Conservation (phyloP, 1,284 basidiomycete species). For the Naganishia cerealis region DNA sequence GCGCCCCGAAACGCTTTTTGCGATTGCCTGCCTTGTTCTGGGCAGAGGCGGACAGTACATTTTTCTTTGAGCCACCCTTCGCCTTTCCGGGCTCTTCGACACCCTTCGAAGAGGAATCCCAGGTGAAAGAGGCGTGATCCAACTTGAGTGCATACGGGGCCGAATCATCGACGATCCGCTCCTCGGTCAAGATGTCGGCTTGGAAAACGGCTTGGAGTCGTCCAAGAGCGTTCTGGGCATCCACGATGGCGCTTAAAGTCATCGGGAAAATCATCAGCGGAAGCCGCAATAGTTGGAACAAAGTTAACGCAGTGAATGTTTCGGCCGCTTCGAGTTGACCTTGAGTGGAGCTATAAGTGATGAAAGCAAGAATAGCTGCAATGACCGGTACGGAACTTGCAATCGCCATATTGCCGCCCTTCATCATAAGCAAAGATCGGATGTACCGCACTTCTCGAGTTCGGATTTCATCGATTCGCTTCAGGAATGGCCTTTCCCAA, state of each 20-base stretch:
- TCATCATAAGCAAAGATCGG: constrained; percentile 70
- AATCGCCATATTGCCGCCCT: constrained; percentile 62
- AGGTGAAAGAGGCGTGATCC: constrained; percentile 70
- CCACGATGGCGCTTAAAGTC: constrained; percentile 71
- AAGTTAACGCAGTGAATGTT: constrained; percentile 77
- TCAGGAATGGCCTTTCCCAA: constrained; percentile 64
- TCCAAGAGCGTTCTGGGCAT: constrained; percentile 71
- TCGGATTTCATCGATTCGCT: constrained; percentile 69
- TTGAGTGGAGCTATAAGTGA: constrained; percentile 63
- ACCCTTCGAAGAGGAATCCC: constrained; percentile 70
- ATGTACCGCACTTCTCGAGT: constrained; percentile 75
- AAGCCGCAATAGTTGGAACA: constrained; percentile 64
- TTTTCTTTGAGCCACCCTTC: constrained; percentile 40
- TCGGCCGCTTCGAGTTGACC: constrained; percentile 57
- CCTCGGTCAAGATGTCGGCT: constrained; percentile 69
- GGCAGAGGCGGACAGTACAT: constrained; percentile 17
- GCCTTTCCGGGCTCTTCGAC: constrained; percentile 55
- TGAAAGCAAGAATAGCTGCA: constrained; percentile 80
- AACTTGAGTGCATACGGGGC: constrained; percentile 66
- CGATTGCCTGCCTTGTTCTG: constrained; percentile 35
- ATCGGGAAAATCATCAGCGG: constrained; percentile 60
- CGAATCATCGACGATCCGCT: constrained; percentile 49
- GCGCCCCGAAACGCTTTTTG: constrained; percentile 4
- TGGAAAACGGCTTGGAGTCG: constrained; percentile 72
- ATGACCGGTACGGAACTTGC: constrained; percentile 68